These are phyloP conservation scores for Moesziomyces antarcticus DNA, from an alignment of 1,284 basidiomycete genomes.

Conservation along the genomic window DNA sequence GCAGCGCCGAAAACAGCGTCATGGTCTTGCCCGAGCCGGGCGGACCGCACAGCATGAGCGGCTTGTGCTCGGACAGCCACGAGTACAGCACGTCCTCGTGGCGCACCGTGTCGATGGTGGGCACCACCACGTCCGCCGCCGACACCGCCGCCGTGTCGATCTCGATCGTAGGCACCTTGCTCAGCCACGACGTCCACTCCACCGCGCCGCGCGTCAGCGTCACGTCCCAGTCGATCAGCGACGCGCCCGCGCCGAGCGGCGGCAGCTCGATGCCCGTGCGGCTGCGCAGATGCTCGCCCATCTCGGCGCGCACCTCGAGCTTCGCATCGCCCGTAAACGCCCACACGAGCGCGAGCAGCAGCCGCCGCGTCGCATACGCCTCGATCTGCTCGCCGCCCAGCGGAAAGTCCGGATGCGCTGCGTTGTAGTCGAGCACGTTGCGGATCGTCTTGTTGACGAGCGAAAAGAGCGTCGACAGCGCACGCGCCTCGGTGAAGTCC, in stretches of 20 bases:
- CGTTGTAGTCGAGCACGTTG: conserved; percentile 93
- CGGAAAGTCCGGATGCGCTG: conserved; percentile 94
- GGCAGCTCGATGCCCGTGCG: conserved; percentile 92
- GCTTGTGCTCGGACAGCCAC: conserved; percentile 98
- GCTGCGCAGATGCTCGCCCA: conserved; percentile 87
- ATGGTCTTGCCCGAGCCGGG: conserved; percentile 99
- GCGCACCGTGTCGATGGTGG: conserved; percentile 97
- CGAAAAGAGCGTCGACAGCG: conserved; percentile 94
- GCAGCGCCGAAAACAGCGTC: conserved; percentile 98
- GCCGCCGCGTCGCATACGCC: conserved; percentile 88
- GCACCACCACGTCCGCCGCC: conserved; percentile 94
- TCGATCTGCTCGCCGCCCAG: conserved; percentile 84
- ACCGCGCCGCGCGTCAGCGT: conserved; percentile 34
- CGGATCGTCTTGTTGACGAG: conserved; percentile 95
- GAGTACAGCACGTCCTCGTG: conserved; percentile 99
- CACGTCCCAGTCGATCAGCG: conserved; percentile 95
- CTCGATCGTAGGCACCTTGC: conserved; percentile 86
- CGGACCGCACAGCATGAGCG: conserved; percentile 96
- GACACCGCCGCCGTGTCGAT: conserved; percentile 97
- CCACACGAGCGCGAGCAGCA: conserved; percentile 94
- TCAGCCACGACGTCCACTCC: conserved; percentile 91
- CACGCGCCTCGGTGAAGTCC: conserved; percentile 93
- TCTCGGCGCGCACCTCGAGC: conserved; percentile 84
- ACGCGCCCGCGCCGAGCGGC: conserved; percentile 75
- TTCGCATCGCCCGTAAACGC: conserved; percentile 96